A percentile compares a stretch with the other conserved stretches of the same genome.
These are phyloP conservation scores for Fusarium torreyae DNA, from an alignment of 2,329 filamentous ascomycete species.

Conservation along the genomic window DNA sequence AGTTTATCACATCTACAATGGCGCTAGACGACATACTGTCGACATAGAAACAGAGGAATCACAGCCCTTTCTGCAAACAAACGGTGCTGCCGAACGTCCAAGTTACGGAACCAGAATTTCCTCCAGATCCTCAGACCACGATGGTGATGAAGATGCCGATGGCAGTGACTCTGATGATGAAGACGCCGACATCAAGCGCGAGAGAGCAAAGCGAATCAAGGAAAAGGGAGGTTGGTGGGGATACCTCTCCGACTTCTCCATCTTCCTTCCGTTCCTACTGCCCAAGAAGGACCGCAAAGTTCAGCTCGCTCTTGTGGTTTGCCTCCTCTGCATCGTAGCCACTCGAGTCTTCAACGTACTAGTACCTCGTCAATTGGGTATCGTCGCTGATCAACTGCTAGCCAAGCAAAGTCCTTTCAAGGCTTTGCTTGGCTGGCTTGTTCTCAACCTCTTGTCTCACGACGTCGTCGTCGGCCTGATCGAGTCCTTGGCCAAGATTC, in stretches of 20 bases:
- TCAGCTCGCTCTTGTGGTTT: slow-evolving; percentile 49
- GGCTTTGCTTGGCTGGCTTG: slow-evolving; percentile 40
- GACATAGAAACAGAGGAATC: slow-evolving; percentile 24
- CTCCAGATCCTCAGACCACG: not conserved
- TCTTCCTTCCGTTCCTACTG: slow-evolving; percentile 53
- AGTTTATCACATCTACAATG: not conserved
- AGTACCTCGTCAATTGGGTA: slow-evolving; percentile 53
- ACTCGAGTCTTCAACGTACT: slow-evolving; percentile 51
- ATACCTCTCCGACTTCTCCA: slow-evolving; percentile 52
- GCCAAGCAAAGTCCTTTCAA: slow-evolving; percentile 41
- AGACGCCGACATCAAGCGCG: slow-evolving; percentile 47
- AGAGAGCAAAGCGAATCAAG: slow-evolving; percentile 47
- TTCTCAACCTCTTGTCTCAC: slow-evolving; percentile 25
- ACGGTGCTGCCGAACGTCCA: not conserved
- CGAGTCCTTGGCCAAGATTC: slow-evolving; percentile 51
- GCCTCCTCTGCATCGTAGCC: slow-evolving; percentile 42
- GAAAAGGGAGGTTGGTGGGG: slow-evolving; percentile 52
- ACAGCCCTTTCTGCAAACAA: slow-evolving; percentile 24
- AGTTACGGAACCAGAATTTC: slow-evolving; percentile 35
- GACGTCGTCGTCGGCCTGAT: slow-evolving; percentile 35
- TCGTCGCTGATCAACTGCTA: slow-evolving; percentile 51
- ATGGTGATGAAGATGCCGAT: slow-evolving; percentile 5
- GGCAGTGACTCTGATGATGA: slow-evolving; percentile 46
- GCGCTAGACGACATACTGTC: not conserved
- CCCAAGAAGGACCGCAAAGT: slow-evolving; percentile 52